A percentile compares a stretch with the other conserved stretches of the same genome.
Evolutionary conservation across 2,329 filamentous ascomycete species (phyloP).

Genomic region (Venturia carpophila): DNA sequence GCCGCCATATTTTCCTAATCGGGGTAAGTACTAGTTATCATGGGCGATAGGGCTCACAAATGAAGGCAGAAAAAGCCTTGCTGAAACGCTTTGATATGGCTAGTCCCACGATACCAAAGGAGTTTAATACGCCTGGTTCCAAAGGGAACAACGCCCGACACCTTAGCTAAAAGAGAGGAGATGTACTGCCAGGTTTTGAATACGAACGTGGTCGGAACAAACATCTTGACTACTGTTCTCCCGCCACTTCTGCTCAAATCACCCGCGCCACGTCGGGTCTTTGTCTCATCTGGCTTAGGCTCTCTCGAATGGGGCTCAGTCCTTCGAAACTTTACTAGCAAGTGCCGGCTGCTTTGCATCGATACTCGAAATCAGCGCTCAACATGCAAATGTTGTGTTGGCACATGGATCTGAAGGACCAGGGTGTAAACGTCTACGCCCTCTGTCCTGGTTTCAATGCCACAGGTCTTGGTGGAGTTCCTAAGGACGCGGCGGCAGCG

Average conservation of each 20-base stretch:
- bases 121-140: slow-evolving; percentile 17
- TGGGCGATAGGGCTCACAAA: too few relatives aligned
- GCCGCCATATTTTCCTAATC: too few relatives aligned
- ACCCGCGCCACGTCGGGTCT: slow-evolving; percentile 24
- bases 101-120: too few relatives aligned
- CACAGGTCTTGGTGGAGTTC: slow-evolving; percentile 7
- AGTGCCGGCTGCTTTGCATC: slow-evolving; percentile 5
- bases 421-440: slow-evolving; percentile 1
- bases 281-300: slow-evolving; percentile 25
- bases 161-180: slow-evolving; percentile 5
- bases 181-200: slow-evolving; percentile 19
- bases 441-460: slow-evolving; percentile 16
- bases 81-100: neutral
- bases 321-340: neutral
- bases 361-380: slow-evolving; percentile 13
- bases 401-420: slow-evolving; percentile 8
- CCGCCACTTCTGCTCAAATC: slow-evolving; percentile 25
- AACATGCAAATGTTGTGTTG: slow-evolving; percentile 16
- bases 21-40: too few relatives aligned
- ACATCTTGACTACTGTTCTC: slow-evolving; percentile 25
- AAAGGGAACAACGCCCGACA: slow-evolving; percentile 5
- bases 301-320: slow-evolving; percentile 20
- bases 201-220: slow-evolving; percentile 28
- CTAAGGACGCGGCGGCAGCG: neutral
- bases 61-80: neutral